Percentiles rank a stretch among this genome's conserved stretches.
Evolutionary conservation across 805 yeast species (phyloP).

Genomic region (Nakazawaea peltata): DNA sequence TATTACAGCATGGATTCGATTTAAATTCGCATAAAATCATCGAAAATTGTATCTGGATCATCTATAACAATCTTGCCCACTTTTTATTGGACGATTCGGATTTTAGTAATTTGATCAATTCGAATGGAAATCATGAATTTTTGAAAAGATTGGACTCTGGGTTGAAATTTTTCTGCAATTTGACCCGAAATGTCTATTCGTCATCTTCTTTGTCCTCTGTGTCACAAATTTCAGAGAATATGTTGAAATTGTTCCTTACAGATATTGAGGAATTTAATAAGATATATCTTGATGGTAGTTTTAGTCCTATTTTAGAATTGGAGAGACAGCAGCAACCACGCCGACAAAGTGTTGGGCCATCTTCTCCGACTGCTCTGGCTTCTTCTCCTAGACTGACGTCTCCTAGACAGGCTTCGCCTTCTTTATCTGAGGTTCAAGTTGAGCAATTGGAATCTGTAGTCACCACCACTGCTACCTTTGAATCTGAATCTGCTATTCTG

Average conservation of each 20-base stretch:
- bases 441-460: not conserved
- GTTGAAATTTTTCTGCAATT: slow-evolving; percentile 25
- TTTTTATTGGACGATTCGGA: slow-evolving; percentile 43
- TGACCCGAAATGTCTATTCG: slow-evolving; percentile 11
- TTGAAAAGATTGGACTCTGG: slow-evolving; percentile 21
- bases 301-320: slow-evolving; percentile 28
- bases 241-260: slow-evolving; percentile 26
- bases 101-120: slow-evolving; percentile 24
- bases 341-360: too few species aligned
- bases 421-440: slow-evolving; percentile 1
- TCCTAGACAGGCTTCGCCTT: not conserved
- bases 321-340: slow-evolving; percentile 5
- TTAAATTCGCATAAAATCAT: slow-evolving; percentile 47
- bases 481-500: slow-evolving; percentile 19
- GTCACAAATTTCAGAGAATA: slow-evolving; percentile 15
- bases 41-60: slow-evolving; percentile 57
- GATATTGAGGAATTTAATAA: slow-evolving; percentile 30
- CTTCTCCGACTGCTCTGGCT: not conserved
- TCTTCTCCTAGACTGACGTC: not conserved
- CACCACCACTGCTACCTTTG: slow-evolving; percentile 2
- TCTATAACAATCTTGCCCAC: slow-evolving; percentile 56
- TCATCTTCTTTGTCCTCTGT: not conserved
- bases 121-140: slow-evolving; percentile 12
- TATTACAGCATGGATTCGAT: slow-evolving; percentile 47
- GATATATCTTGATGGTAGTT: slow-evolving; percentile 27